These are phyloP conservation scores for Torulaspora maleeae DNA, from an alignment of 805 yeast genomes.

Conservation along the genomic window DNA sequence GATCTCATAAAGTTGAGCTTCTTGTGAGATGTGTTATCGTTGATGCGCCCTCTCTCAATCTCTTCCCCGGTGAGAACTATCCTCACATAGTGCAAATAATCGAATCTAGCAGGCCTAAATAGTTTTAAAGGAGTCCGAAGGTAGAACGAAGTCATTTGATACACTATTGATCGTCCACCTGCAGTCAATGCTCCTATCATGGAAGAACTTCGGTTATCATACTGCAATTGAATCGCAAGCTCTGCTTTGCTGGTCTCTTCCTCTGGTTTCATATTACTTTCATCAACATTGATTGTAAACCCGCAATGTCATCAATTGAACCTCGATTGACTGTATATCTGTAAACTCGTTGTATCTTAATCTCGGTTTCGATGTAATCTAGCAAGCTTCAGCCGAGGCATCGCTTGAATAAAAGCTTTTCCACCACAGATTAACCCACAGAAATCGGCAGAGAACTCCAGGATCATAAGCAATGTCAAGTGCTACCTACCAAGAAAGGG, in stretches of 20 bases:
- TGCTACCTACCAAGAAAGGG: conserved; percentile 60
- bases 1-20: conserved; percentile 10
- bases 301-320: neutral
- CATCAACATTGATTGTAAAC: neutral
- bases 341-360: neutral
- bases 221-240: conserved; percentile 1
- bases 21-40: neutral
- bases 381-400: neutral
- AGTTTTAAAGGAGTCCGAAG: conserved; percentile 77
- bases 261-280: conserved; percentile 2
- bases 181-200: conserved; percentile 79
- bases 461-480: conserved; percentile 21
- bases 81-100: conserved; percentile 68
- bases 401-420: conserved; percentile 3
- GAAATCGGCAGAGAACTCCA: neutral
- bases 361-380: neutral
- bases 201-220: conserved; percentile 34
- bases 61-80: conserved; percentile 39
- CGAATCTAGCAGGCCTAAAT: conserved; percentile 87
- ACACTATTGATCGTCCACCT: conserved; percentile 77
- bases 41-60: neutral
- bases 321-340: neutral
- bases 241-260: conserved; percentile 1
- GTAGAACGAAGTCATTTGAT: conserved; percentile 72
- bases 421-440: neutral